Evolutionary conservation across 2,329 filamentous ascomycete species (phyloP).

Genomic region (Fusarium algeriense): DNA sequence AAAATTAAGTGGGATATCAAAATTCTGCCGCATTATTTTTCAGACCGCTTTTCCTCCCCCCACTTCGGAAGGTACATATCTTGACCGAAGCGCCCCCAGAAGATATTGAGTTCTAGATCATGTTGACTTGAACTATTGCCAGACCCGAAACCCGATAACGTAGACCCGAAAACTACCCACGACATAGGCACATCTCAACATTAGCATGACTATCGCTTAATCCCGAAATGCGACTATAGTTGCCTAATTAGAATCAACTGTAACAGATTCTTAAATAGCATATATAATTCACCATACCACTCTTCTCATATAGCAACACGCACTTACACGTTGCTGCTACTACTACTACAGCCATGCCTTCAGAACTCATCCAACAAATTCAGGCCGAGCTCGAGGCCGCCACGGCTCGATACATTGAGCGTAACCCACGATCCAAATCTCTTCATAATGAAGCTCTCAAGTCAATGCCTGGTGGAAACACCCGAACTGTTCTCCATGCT

Average conservation of each 20-base stretch:
- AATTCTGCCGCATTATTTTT: slow-evolving; percentile 52
- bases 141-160: slow-evolving; percentile 41
- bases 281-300: neutral
- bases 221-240: slow-evolving; percentile 27
- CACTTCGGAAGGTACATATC: slow-evolving; percentile 38
- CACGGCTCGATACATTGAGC: slow-evolving; percentile 50
- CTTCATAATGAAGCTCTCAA: slow-evolving; percentile 55
- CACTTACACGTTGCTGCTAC: neutral
- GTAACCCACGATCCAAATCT: slow-evolving; percentile 54
- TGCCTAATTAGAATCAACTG: neutral
- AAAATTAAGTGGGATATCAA: slow-evolving; percentile 55
- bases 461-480: slow-evolving; percentile 61
- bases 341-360: slow-evolving; percentile 27
- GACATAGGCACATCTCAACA: neutral
- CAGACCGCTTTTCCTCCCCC: slow-evolving; percentile 50
- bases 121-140: neutral
- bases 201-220: neutral
- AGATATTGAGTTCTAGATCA: too few relatives aligned
- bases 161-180: slow-evolving; percentile 26
- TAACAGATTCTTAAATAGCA: neutral
- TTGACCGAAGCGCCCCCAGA: neutral
- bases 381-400: slow-evolving; percentile 51
- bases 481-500: slow-evolving; percentile 58
- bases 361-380: slow-evolving; percentile 35
- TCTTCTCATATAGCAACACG: neutral